Base-by-base conservation (phyloP, 2,329 filamentous ascomycete genomes). In the Aspergillus candidus region DNA sequence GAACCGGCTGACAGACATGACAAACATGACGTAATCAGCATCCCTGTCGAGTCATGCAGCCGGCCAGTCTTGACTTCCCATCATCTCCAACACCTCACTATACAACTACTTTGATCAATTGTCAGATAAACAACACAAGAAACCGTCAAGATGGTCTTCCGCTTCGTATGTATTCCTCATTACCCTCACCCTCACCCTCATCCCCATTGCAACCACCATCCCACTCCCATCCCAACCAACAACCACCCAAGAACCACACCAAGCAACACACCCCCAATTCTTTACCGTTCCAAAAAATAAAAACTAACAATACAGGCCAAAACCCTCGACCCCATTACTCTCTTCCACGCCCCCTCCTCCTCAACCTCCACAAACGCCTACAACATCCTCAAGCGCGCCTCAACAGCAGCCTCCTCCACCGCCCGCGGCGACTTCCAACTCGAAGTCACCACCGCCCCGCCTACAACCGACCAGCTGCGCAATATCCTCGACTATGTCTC, bases 281-380 rank as follows among this genome's bases (percentile, higher is more conserved):
- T n/a, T n/a, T n/a, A n/a, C n/a, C n/a, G n/a, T n/a, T n/a, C n/a
- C n/a, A n/a, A n/a, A n/a, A n/a, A n/a, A n/a, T n/a, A n/a, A n/a
- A 36, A 15, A 39, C 15, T 31, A 35, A 32, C n/a, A 27, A 27
- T 18, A 14, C 60, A 89, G 85, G 79, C 76, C 70, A 90, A 88
- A 76, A 78, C 84, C 54, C 78, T 87, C 68, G 90, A 97, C 74
- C 87, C 94, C 55, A 81, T 97, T 65, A 97, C 91, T 49, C 83
- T 98, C 74, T 98, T 97, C 77, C 90, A 96, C 78, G 86, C 87
- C 68, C 80, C 91, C 46, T 78, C 76, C 57, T 78, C 79, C 42
- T 79, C 84, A 15, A 76, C 84, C 52, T 96, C 90, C 3, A 74
- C 80, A 40, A 81, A 84, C 48, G 84, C 85, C 29, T 79, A 84